Evolutionary conservation across 2,329 filamentous ascomycete species (phyloP).

Genomic region (Ceratocystiopsis brevicomis): DNA sequence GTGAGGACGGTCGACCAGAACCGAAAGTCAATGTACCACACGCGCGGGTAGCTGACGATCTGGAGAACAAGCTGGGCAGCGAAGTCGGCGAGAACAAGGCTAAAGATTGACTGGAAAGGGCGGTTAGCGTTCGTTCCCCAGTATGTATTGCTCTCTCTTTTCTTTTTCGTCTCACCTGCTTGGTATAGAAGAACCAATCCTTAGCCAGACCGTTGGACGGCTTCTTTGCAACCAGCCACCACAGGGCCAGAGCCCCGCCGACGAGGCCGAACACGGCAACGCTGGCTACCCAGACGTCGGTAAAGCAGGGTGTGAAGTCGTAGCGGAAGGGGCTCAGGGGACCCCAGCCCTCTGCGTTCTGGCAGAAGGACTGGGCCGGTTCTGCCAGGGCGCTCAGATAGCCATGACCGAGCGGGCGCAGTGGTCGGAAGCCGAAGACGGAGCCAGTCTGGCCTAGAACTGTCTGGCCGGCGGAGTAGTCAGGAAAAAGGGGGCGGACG

Average conservation of each 20-base stretch:
- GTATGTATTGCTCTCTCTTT: too few relatives aligned
- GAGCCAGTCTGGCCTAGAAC: conserved; percentile 37
- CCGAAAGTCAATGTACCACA: conserved; percentile 67
- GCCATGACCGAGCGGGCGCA: conserved; percentile 31
- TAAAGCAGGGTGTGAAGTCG: conserved; percentile 94
- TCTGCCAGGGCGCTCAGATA: conserved; percentile 37
- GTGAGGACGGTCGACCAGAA: conserved; percentile 65
- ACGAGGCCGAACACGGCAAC: conserved; percentile 67
- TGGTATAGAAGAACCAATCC: conserved; percentile 85
- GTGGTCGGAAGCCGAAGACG: conserved; percentile 36
- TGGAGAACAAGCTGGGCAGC: conserved; percentile 58
- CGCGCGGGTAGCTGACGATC: conserved; percentile 44
- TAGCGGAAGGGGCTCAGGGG: conserved; percentile 72
- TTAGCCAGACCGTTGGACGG: conserved; percentile 48
- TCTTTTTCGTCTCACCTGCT: conserved; percentile 44
- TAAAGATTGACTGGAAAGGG: conserved; percentile 34
- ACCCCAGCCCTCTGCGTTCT: conserved; percentile 87
- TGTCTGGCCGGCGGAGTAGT: conserved; percentile 20
- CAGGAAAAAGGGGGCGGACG: conserved; percentile 5
- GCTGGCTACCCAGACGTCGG: conserved; percentile 70
- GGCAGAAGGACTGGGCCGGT: conserved; percentile 56
- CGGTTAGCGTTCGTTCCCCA: too few relatives aligned
- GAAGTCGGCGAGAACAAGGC: conserved; percentile 47
- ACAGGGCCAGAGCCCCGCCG: conserved; percentile 57
- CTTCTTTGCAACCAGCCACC: conserved; percentile 57